Conservation (phyloP, 2,329 filamentous ascomycete genomes). For the Apiospora rasikravindrae region DNA sequence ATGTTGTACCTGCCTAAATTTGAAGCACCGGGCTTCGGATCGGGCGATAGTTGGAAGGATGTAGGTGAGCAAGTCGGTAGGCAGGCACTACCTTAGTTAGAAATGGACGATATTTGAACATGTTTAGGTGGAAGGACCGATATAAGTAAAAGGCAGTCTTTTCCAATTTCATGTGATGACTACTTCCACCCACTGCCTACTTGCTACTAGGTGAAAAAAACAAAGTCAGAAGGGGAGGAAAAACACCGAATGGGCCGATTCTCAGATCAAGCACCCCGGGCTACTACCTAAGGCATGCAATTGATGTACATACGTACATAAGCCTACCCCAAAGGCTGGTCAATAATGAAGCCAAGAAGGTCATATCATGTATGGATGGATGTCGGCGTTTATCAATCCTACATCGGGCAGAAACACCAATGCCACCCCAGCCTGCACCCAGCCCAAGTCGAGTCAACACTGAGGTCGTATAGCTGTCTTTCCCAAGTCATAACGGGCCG, state of each 20-base stretch:
- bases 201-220: background rate
- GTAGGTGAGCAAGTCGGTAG: too few species aligned
- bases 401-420: slow-evolving; percentile 7
- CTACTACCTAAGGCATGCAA: background rate
- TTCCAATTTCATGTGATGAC: background rate
- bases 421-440: background rate
- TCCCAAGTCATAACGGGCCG: background rate
- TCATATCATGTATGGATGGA: background rate
- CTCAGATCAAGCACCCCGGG: background rate
- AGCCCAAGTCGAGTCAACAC: background rate
- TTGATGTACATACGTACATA: background rate
- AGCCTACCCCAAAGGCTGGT: background rate
- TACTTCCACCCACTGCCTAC: background rate
- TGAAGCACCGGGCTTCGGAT: background rate
- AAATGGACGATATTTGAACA: background rate
- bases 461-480: slow-evolving; percentile 9
- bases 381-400: background rate
- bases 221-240: background rate
- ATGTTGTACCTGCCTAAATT: background rate
- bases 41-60: background rate
- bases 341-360: background rate
- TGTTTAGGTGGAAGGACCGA: background rate
- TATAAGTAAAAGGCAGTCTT: background rate
- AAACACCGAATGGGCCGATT: background rate
- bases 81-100: too few species aligned